These are phyloP conservation scores for Astrephomene gubernaculifera DNA, from an alignment of 139 green algal species.

Conservation along the genomic window DNA sequence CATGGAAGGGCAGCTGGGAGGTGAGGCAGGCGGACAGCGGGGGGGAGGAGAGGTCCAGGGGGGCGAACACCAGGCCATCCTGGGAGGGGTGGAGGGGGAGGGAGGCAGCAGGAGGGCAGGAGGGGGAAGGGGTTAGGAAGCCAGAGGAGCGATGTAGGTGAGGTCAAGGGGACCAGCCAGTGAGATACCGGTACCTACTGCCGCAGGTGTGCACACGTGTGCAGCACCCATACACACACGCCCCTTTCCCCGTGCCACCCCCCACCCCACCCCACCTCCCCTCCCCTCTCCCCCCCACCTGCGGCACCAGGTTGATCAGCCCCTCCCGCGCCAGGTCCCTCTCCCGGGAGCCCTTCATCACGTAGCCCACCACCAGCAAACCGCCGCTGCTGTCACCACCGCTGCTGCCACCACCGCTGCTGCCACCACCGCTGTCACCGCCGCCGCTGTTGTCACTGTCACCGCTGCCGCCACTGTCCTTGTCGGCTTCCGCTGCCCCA, in stretches of 20 bases:
- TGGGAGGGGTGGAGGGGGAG: background rate
- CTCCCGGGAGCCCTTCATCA: constrained; percentile 61
- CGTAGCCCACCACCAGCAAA: constrained; percentile 49
- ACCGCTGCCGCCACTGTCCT: no score
- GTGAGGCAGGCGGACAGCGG: no score
- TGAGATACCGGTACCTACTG: no score
- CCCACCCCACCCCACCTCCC: background rate
- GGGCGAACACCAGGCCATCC: constrained; percentile 45
- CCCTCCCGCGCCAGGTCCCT: constrained; percentile 46
- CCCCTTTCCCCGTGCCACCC: no score
- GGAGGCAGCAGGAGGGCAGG: background rate
- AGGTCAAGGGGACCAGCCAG: no score
- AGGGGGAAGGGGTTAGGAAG: no score
- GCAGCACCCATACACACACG: no score
- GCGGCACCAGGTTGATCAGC: constrained; percentile 49
- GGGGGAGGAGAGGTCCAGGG: constrained; percentile 55
- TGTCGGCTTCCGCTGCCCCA: no score
- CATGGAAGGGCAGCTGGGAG: constrained; percentile 60
- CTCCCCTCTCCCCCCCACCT: background rate
- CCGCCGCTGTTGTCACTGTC: no score
- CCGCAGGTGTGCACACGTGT: no score
- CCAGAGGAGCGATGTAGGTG: no score
- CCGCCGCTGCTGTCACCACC: background rate
- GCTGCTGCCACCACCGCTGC: background rate
- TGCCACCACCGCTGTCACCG: no score